phyloP scores from a whole-genome alignment of 768 basidiomycete species.

The Xerocomellus amylosporus region DNA sequence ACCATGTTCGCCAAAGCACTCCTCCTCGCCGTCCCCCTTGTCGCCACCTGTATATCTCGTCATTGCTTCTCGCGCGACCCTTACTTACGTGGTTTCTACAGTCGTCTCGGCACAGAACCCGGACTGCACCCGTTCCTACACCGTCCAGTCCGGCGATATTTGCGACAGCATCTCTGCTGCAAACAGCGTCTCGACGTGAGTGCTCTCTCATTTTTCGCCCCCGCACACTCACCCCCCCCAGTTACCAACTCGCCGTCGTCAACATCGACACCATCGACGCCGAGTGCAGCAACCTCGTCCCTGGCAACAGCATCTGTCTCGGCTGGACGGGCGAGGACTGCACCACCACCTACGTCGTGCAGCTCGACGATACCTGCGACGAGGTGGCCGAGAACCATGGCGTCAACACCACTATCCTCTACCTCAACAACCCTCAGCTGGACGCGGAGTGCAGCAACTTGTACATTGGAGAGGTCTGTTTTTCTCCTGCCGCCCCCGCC shows the following conservation, averaged over 20 bases:
- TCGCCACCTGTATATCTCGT: conserved; percentile 41
- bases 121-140: conserved; percentile 58
- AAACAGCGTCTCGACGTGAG: conserved; percentile 62
- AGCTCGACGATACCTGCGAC: conserved; percentile 56
- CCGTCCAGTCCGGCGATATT: conserved; percentile 56
- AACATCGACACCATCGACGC: conserved; percentile 52
- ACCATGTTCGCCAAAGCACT: conserved; percentile 39
- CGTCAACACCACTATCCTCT: conserved; percentile 54
- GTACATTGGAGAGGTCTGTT: conserved; percentile 70
- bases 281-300: conserved; percentile 56
- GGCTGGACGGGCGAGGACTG: conserved; percentile 63
- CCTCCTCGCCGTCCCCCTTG: conserved; percentile 46
- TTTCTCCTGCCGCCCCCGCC: background rate
- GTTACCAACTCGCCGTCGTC: conserved; percentile 70
- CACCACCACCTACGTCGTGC: conserved; percentile 54
- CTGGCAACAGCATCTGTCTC: conserved; percentile 57
- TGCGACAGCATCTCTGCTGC: conserved; percentile 73
- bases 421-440: conserved; percentile 75
- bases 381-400: conserved; percentile 37
- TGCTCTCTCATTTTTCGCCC: background rate
- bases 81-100: conserved; percentile 8
- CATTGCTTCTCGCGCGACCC: background rate
- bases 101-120: conserved; percentile 26
- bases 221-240: conserved; percentile 25
- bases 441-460: conserved; percentile 56